These are phyloP conservation scores for Lasiodiplodia sp. DNA, from an alignment of 2,329 filamentous ascomycete species.

Conservation along the genomic window DNA sequence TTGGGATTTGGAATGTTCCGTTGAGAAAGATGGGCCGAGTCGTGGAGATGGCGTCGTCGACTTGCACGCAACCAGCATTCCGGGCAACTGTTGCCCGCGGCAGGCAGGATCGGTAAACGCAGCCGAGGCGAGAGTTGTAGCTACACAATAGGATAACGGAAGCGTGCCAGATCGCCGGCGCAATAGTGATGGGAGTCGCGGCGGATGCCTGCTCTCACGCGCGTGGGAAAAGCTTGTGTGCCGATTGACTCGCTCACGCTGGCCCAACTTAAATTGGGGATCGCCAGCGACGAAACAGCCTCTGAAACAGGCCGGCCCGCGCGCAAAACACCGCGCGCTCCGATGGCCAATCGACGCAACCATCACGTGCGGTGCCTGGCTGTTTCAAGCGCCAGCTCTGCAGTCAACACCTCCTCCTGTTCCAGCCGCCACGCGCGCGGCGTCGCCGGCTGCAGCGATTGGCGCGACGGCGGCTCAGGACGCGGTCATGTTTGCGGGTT, in stretches of 20 bases:
- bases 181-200: slow-evolving; percentile 14
- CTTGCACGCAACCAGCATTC: slow-evolving; percentile 13
- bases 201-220: slow-evolving; percentile 11
- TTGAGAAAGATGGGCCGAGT: slow-evolving; percentile 19
- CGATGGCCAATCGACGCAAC: not conserved
- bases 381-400: slow-evolving; percentile 3
- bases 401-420: slow-evolving; percentile 24
- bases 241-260: slow-evolving; percentile 15
- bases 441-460: slow-evolving; percentile 7
- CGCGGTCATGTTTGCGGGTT: not conserved
- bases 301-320: slow-evolving; percentile 19
- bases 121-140: not conserved
- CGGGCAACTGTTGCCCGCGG: not conserved
- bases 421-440: slow-evolving; percentile 9
- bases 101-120: not conserved
- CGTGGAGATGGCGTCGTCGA: slow-evolving; percentile 21
- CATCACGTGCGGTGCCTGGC: slow-evolving; percentile 21
- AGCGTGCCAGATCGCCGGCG: slow-evolving; percentile 15
- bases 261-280: slow-evolving; percentile 22
- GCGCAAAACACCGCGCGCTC: slow-evolving; percentile 13
- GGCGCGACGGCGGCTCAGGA: not conserved
- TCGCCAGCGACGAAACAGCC: slow-evolving; percentile 16
- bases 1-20: slow-evolving; percentile 28
- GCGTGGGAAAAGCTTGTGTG: slow-evolving; percentile 26
- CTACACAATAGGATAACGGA: not conserved